Evolutionary conservation across 2,329 filamentous ascomycete genomes (phyloP).

Genomic region (Gliomastix tumulicola): DNA sequence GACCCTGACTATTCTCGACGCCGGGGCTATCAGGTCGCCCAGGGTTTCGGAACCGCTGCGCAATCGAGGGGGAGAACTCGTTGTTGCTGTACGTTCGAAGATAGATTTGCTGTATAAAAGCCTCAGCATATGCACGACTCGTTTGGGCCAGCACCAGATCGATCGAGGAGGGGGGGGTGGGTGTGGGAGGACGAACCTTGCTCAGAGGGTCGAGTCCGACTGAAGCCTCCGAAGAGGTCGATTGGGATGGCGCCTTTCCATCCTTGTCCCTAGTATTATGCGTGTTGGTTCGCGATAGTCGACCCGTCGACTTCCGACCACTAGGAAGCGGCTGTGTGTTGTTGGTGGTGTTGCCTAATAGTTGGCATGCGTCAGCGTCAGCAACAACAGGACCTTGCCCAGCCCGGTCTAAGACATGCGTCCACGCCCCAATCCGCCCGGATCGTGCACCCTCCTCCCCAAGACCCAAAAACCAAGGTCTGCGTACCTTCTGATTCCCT

Average conservation of each 20-base stretch:
- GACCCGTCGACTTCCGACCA: slow-evolving; percentile 8
- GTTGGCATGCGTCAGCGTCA: too few relatives aligned
- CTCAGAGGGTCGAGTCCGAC: slow-evolving; percentile 25
- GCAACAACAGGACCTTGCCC: too few relatives aligned
- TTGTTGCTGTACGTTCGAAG: slow-evolving; percentile 26
- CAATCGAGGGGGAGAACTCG: slow-evolving; percentile 40
- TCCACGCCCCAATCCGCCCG: too few relatives aligned
- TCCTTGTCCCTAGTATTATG: slow-evolving; percentile 24
- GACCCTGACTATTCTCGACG: slow-evolving; percentile 29
- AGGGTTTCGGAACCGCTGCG: slow-evolving; percentile 45
- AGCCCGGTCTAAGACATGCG: too few relatives aligned
- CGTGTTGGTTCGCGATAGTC: slow-evolving; percentile 52
- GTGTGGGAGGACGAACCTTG: slow-evolving; percentile 15
- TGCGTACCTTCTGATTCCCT: too few relatives aligned
- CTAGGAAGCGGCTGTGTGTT: slow-evolving; percentile 6
- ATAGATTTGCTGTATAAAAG: slow-evolving; percentile 27
- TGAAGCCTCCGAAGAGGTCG: slow-evolving; percentile 2
- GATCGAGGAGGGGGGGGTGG: too few relatives aligned
- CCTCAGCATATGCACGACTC: too few relatives aligned
- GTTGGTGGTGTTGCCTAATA: too few relatives aligned
- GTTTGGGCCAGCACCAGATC: too few relatives aligned
- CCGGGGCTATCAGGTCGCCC: slow-evolving; percentile 45
- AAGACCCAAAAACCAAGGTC: too few relatives aligned
- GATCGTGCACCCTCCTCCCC: too few relatives aligned
- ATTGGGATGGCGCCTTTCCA: slow-evolving; percentile 10